Conservation (phyloP, 805 yeast species). For the Kuraishia capsulata region DNA sequence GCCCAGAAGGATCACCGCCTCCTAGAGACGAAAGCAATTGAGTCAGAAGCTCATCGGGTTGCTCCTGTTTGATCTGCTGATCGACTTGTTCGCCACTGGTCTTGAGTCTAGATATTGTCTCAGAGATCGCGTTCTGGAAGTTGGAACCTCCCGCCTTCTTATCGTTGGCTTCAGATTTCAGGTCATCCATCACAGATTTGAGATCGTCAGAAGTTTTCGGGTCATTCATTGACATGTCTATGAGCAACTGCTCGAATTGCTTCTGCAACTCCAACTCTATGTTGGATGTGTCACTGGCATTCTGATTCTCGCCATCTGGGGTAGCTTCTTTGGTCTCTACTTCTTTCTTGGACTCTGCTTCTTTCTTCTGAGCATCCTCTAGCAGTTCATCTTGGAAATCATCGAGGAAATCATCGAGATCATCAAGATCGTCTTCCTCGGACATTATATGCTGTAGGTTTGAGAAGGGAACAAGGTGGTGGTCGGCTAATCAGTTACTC, state of each 20-base stretch:
- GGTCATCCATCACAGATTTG: slow-evolving; percentile 40
- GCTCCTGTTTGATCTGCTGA: slow-evolving; percentile 32
- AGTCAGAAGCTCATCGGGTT: slow-evolving; percentile 41
- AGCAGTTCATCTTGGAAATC: slow-evolving; percentile 72
- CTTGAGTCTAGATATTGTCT: slow-evolving; percentile 72
- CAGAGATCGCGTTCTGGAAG: slow-evolving; percentile 69
- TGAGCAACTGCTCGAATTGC: slow-evolving; percentile 12
- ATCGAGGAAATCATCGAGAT: slow-evolving; percentile 76
- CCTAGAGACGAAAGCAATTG: slow-evolving; percentile 60
- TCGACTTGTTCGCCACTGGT: slow-evolving; percentile 69
- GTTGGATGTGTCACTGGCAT: slow-evolving; percentile 9
- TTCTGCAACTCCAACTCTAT: slow-evolving; percentile 11
- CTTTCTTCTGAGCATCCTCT: slow-evolving; percentile 26
- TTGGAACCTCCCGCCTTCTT: slow-evolving; percentile 21
- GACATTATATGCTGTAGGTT: too few relatives aligned
- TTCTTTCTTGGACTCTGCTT: background rate
- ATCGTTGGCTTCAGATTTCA: slow-evolving; percentile 15
- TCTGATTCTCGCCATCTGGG: slow-evolving; percentile 6
- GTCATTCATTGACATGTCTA: slow-evolving; percentile 15
- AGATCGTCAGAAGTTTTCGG: slow-evolving; percentile 39
- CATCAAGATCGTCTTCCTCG: slow-evolving; percentile 47
- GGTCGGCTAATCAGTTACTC: too few relatives aligned
- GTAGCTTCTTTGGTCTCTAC: background rate
- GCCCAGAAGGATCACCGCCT: slow-evolving; percentile 30
- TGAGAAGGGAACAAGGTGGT: too few relatives aligned